Percentiles rank a stretch among this genome's conserved stretches.
These are phyloP conservation scores for Letharia columbiana DNA, from an alignment of 495 filamentous ascomycete genomes.

Conservation along the genomic window DNA sequence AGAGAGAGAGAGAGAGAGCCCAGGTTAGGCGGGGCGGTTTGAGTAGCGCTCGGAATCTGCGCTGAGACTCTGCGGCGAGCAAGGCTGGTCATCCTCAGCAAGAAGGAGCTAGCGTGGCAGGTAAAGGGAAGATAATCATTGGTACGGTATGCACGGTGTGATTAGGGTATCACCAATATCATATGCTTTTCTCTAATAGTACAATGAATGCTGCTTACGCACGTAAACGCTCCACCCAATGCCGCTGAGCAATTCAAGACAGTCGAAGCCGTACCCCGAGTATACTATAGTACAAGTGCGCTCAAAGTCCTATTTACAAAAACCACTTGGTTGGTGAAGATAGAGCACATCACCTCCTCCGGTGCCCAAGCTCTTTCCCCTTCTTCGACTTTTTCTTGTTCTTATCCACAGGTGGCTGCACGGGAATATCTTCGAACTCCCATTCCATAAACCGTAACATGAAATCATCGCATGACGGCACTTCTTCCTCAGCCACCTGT, in stretches of 20 bases:
- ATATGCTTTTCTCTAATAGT: not conserved
- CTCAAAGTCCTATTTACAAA: not conserved
- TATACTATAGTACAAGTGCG: not conserved
- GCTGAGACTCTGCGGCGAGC: too few species aligned
- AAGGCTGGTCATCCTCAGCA: too few species aligned
- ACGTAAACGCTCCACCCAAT: conserved; percentile 1
- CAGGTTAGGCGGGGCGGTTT: too few species aligned
- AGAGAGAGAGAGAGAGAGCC: too few species aligned
- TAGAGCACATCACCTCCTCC: conserved; percentile 15
- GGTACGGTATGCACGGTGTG: not conserved
- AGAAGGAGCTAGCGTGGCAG: not conserved
- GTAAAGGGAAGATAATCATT: not conserved
- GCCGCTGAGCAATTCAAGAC: not conserved
- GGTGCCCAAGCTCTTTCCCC: conserved; percentile 49
- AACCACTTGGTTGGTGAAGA: not conserved
- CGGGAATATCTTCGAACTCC: conserved; percentile 67
- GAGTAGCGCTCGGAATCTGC: too few species aligned
- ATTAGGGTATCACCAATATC: not conserved
- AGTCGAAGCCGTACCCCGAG: not conserved
- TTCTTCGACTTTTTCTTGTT: conserved; percentile 70
- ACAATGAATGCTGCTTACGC: not conserved
- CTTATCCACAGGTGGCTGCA: conserved; percentile 72
- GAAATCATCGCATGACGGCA: conserved; percentile 52
- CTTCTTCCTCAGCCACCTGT: conserved; percentile 33
- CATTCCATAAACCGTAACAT: conserved; percentile 71